Evolutionary conservation across 345 rosid genomes (phyloP), one percentile per base, ranked within the genome.

Genomic region (Arabis hirsuta): DNA sequence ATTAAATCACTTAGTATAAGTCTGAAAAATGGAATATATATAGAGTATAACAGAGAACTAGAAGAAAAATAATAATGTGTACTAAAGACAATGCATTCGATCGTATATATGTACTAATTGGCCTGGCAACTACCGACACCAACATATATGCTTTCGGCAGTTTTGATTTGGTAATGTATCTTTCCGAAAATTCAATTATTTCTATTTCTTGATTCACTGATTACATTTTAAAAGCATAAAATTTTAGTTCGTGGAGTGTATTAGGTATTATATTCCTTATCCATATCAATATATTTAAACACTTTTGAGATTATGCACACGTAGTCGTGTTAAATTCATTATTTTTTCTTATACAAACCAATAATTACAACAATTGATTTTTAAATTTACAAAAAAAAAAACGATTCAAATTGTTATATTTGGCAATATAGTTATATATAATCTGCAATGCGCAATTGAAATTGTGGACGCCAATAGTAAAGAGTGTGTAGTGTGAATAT

Each of bases 61-160:
- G 6, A 59, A 61, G 29, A 34, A 22, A 57, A 4, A n/a, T 4
- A 4, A n/a, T 4, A 45, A 9, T 31, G 16, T 31, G 38, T 51
- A 52, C 14, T 42, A 59, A 61, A 65, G 29, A 73, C 51, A 54
- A 2, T 48, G 43, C 22, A 10, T n/a, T 29, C 26, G 55, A 43
- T 48, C 32, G 12, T 67, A 34, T 65, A 27, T 73, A 0, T 43
- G 11, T 22, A 31, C 39, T 29, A 8, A 14, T 48, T 58, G 65
- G 73, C 56, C 51, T 52, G 51, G 12, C 78, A 75, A 46, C 64
- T 43, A 74, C 73, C 73, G 54, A 74, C 78, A 74, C 68, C 46
- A 39, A 45, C 63, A 36, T 36, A 44, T 52, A 5, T 75, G 73
- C 69, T 75, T 75, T 75, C 69, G 73, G 73, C 69, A 59, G 27